A percentile compares a stretch with the other conserved stretches of the same genome.
Evolutionary conservation across 23 red algal genomes (phyloP).

Genomic region (Gracilaria domingensis): DNA sequence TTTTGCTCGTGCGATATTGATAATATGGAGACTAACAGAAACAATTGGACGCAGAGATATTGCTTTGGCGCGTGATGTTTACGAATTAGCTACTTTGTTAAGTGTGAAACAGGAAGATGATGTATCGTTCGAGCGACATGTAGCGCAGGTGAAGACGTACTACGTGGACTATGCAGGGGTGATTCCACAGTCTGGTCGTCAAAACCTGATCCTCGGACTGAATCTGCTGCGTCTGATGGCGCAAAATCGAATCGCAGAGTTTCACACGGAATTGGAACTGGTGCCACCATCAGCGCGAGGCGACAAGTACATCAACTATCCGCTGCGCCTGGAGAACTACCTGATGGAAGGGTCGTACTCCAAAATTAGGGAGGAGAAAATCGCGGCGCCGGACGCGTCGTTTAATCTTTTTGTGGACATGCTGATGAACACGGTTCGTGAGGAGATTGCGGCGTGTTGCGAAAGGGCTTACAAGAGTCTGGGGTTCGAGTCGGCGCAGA

Average conservation of each 20-base stretch:
- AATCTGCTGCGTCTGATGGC: slow-evolving; percentile 93
- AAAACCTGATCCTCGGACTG: slow-evolving; percentile 85
- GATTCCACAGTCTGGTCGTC: slow-evolving; percentile 55
- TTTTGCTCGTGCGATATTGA: background rate
- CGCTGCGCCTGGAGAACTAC: slow-evolving; percentile 83
- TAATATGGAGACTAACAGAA: background rate
- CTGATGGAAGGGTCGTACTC: slow-evolving; percentile 94
- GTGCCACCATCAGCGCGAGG: slow-evolving; percentile 58
- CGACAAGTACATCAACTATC: slow-evolving; percentile 76
- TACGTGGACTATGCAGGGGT: slow-evolving; percentile 81
- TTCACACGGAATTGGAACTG: slow-evolving; percentile 96
- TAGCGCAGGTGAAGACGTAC: slow-evolving; percentile 84
- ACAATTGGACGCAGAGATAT: slow-evolving; percentile 63
- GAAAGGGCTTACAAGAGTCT: slow-evolving; percentile 78
- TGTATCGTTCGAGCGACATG: slow-evolving; percentile 88
- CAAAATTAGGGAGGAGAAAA: slow-evolving; percentile 70
- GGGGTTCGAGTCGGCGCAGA: slow-evolving; percentile 19
- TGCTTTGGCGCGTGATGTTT: slow-evolving; percentile 73
- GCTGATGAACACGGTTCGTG: slow-evolving; percentile 78
- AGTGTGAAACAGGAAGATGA: slow-evolving; percentile 76
- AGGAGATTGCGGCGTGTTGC: slow-evolving; percentile 87
- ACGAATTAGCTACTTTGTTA: slow-evolving; percentile 71
- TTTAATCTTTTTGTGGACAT: slow-evolving; percentile 84
- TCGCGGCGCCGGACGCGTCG: slow-evolving; percentile 64
- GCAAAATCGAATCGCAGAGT: slow-evolving; percentile 95